Evolutionary conservation across 768 basidiomycete species (phyloP).

Genomic region (Amanita thiersii): DNA sequence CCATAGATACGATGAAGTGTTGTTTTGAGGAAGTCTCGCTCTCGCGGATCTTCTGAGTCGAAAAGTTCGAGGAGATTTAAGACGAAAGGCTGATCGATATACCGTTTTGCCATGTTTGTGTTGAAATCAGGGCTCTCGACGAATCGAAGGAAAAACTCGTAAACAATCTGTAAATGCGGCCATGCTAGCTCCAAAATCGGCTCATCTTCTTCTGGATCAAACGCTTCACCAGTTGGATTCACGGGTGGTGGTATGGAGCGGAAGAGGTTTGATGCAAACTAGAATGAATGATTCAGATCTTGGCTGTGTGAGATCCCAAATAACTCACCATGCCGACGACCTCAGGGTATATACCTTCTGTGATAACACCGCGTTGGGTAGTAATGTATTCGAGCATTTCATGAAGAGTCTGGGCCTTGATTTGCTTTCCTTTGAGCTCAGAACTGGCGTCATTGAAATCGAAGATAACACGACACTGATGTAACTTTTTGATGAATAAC

Average conservation of each 20-base stretch:
- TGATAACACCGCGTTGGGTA: constrained; percentile 91
- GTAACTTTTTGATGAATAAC: constrained; percentile 89
- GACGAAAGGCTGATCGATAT: constrained; percentile 94
- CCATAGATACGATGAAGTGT: constrained; percentile 98
- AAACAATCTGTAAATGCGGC: constrained; percentile 99
- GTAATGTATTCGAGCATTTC: constrained; percentile 99
- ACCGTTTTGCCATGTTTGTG: constrained; percentile 94
- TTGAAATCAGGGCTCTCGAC: constrained; percentile 98
- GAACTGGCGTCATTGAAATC: constrained; percentile 98
- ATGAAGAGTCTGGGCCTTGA: constrained; percentile 95
- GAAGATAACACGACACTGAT: constrained; percentile 94
- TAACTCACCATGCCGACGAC: constrained; percentile 90
- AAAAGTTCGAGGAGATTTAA: constrained; percentile 96
- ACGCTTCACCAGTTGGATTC: constrained; percentile 96
- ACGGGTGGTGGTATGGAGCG: constrained; percentile 99
- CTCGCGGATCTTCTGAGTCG: constrained; percentile 96
- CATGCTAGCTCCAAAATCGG: constrained; percentile 98
- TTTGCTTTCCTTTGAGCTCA: constrained; percentile 95
- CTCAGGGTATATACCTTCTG: constrained; percentile 96
- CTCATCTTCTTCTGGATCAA: constrained; percentile 99
- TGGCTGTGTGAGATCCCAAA: constrained; percentile 6
- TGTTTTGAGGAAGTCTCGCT: constrained; percentile 98
- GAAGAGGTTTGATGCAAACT: constrained; percentile 99
- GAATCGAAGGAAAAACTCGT: constrained; percentile 99
- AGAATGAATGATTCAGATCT: constrained; percentile 12